Conservation (phyloP, 2,329 filamentous ascomycete genomes). For the Aspergillus tamarii region DNA sequence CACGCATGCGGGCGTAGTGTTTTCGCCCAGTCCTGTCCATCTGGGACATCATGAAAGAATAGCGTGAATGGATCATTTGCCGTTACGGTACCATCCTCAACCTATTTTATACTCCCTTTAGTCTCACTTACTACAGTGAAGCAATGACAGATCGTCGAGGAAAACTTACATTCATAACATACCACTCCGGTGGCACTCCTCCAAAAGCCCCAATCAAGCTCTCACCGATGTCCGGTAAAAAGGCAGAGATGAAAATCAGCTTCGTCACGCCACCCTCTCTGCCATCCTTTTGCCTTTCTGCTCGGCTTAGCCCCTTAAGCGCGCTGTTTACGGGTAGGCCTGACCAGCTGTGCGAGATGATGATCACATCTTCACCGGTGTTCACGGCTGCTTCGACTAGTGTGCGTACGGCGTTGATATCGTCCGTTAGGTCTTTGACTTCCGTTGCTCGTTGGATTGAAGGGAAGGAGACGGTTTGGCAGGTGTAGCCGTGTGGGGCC, state of each 20-base stretch:
- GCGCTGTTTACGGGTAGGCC: constrained; percentile 41
- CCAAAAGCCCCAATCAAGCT: constrained; percentile 35
- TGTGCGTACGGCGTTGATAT: constrained; percentile 36
- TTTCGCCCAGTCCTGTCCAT: constrained; percentile 32
- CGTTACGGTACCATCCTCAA: constrained; percentile 28
- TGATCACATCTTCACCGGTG: constrained; percentile 33
- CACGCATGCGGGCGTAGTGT: constrained; percentile 36
- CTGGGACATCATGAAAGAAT: constrained; percentile 38
- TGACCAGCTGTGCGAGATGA: constrained; percentile 42
- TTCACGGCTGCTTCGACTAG: constrained; percentile 34
- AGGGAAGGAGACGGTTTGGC: constrained; percentile 31
- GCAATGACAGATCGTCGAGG: background rate
- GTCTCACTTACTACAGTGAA: background rate
- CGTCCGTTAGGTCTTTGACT: constrained; percentile 29
- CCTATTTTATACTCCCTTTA: constrained; percentile 6
- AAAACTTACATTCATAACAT: constrained; percentile 33
- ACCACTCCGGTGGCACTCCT: constrained; percentile 32
- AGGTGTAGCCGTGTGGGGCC: constrained; percentile 20
- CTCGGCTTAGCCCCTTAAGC: constrained; percentile 35
- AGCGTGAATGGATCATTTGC: constrained; percentile 27
- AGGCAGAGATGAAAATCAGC: constrained; percentile 38
- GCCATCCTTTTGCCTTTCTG: constrained; percentile 29
- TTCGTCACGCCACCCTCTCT: constrained; percentile 38
- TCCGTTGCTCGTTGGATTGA: constrained; percentile 30
- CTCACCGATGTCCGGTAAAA: constrained; percentile 37